Evolutionary conservation across 2,329 filamentous ascomycete genomes (phyloP).

Genomic region (Fonsecaea erecta): DNA sequence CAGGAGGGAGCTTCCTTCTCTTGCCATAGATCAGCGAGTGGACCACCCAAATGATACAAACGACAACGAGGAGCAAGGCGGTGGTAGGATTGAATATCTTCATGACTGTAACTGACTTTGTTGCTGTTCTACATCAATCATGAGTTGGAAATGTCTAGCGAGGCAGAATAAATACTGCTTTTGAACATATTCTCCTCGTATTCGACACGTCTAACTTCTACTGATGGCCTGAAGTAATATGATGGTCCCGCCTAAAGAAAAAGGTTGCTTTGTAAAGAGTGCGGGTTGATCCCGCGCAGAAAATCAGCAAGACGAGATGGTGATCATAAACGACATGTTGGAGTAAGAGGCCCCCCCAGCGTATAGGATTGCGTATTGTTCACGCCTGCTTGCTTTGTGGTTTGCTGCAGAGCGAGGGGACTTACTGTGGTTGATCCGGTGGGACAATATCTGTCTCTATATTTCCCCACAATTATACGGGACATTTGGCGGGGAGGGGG

Average conservation of each 20-base stretch:
- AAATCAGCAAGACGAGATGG: neutral
- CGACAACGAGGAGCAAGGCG: neutral
- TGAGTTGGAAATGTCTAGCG: neutral
- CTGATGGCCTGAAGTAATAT: too few relatives aligned
- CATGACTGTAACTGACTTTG: neutral
- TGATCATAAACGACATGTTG: neutral
- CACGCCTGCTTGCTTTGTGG: neutral
- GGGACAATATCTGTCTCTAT: too few relatives aligned
- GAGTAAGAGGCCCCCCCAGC: neutral
- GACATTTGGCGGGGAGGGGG: too few relatives aligned
- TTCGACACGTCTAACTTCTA: too few relatives aligned
- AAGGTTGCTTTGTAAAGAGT: constrained; percentile 5
- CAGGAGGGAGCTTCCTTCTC: constrained; percentile 32
- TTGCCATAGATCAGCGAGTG: neutral
- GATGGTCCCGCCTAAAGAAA: neutral
- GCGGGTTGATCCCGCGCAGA: neutral
- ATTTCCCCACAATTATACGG: too few relatives aligned
- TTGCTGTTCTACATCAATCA: neutral
- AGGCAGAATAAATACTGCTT: neutral
- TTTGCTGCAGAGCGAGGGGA: too few relatives aligned
- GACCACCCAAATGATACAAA: neutral
- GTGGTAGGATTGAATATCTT: constrained; percentile 5
- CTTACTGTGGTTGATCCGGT: too few relatives aligned
- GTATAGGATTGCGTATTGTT: neutral
- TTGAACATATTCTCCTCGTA: too few relatives aligned